Evolutionary conservation across 805 yeast species (phyloP).

Genomic region (Pichia kluyveri): DNA sequence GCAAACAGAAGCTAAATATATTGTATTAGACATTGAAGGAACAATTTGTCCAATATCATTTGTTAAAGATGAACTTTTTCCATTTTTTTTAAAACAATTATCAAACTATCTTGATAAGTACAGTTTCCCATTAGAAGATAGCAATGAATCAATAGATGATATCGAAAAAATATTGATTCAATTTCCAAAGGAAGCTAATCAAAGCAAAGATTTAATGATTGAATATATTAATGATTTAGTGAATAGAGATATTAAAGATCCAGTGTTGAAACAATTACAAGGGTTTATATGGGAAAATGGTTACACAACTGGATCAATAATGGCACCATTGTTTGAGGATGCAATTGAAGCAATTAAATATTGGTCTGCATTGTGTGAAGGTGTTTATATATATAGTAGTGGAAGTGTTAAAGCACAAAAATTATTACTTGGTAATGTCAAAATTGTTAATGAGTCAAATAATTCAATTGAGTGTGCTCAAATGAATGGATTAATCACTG

Average conservation of each 20-base stretch:
- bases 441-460: constrained; percentile 18
- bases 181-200: constrained; percentile 34
- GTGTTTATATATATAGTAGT: constrained; percentile 72
- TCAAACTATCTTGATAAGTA: constrained; percentile 31
- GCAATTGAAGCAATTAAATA: constrained; percentile 48
- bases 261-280: constrained; percentile 68
- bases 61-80: constrained; percentile 71
- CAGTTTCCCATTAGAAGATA: constrained; percentile 25
- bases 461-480: constrained; percentile 28
- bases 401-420: constrained; percentile 87
- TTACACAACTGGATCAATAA: constrained; percentile 63
- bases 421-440: constrained; percentile 60
- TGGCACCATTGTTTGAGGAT: constrained; percentile 71
- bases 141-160: constrained; percentile 4
- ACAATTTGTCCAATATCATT: constrained; percentile 88
- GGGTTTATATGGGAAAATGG: constrained; percentile 81
- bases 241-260: constrained; percentile 62
- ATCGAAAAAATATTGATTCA: constrained; percentile 28
- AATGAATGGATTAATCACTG: constrained; percentile 44
- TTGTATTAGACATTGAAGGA: constrained; percentile 79
- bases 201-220: constrained; percentile 26
- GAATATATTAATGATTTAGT: constrained; percentile 52
- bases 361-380: constrained; percentile 27
- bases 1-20: constrained; percentile 10
- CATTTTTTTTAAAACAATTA: constrained; percentile 53